Evolutionary conservation across 1,284 basidiomycete species (phyloP).

Genomic region (Pascua guehoae): DNA sequence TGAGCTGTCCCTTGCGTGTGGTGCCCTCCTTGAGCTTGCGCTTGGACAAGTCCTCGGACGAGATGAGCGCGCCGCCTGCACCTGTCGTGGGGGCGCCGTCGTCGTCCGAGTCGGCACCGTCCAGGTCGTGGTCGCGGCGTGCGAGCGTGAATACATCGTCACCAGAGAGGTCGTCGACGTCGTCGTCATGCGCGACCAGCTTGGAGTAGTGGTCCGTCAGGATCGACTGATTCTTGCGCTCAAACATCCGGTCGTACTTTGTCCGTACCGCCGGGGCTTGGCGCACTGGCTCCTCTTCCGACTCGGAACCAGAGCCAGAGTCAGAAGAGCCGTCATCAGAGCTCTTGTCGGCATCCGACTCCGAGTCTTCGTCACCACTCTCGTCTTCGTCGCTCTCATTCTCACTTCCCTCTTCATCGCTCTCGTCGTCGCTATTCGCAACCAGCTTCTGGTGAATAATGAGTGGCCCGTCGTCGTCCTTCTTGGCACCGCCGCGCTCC

Average conservation of each 20-base stretch:
- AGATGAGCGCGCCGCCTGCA: slow-evolving; percentile 18
- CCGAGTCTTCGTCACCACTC: slow-evolving; percentile 31
- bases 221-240: slow-evolving; percentile 90
- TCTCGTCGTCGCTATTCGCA: slow-evolving; percentile 18
- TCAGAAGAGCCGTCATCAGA: background rate
- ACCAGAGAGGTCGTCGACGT: slow-evolving; percentile 52
- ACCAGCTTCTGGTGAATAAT: slow-evolving; percentile 17
- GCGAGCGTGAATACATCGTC: slow-evolving; percentile 91
- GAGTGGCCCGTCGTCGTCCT: slow-evolving; percentile 18
- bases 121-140: slow-evolving; percentile 77
- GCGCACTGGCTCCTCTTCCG: background rate
- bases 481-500: slow-evolving; percentile 25
- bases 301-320: background rate
- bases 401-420: slow-evolving; percentile 23
- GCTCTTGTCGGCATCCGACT: slow-evolving; percentile 13
- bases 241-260: slow-evolving; percentile 98
- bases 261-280: slow-evolving; percentile 62
- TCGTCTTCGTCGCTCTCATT: slow-evolving; percentile 23
- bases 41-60: slow-evolving; percentile 55
- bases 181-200: slow-evolving; percentile 67
- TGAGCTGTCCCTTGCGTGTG: slow-evolving; percentile 72
- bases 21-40: slow-evolving; percentile 66
- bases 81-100: slow-evolving; percentile 15
- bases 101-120: slow-evolving; percentile 46
- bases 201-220: slow-evolving; percentile 88